Evolutionary conservation across 495 filamentous ascomycete species (phyloP).

Genomic region (Platismatia glauca): DNA sequence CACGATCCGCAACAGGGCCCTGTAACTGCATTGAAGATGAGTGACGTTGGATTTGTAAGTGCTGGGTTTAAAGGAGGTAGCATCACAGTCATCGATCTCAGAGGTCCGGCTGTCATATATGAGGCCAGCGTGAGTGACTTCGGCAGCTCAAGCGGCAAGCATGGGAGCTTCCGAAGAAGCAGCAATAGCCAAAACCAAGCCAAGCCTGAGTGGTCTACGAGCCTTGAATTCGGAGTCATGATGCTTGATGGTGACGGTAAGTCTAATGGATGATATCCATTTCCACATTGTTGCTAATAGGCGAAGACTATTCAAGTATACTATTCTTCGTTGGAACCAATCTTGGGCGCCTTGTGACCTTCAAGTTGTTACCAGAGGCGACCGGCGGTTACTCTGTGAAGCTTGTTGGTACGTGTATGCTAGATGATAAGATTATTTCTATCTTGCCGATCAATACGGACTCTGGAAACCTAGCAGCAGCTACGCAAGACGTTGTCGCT

Average conservation of each 20-base stretch:
- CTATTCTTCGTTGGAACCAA: constrained; percentile 86
- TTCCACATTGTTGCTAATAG: constrained; percentile 9
- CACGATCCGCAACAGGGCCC: constrained; percentile 73
- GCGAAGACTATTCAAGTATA: constrained; percentile 77
- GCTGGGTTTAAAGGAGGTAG: constrained; percentile 74
- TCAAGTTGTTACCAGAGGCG: constrained; percentile 72
- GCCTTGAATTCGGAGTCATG: constrained; percentile 86
- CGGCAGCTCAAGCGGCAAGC: constrained; percentile 54
- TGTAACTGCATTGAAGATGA: constrained; percentile 69
- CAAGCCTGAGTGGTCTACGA: constrained; percentile 61
- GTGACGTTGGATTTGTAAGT: constrained; percentile 85
- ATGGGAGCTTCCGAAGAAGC: constrained; percentile 53
- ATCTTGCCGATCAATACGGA: constrained; percentile 73
- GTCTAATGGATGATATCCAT: neutral
- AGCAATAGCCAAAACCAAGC: constrained; percentile 37
- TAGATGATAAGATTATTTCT: constrained; percentile 65
- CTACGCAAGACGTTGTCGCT: constrained; percentile 62
- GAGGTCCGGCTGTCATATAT: constrained; percentile 84
- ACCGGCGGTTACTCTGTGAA: constrained; percentile 64
- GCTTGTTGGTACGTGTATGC: constrained; percentile 52
- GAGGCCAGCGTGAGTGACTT: constrained; percentile 58
- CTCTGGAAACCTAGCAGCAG: constrained; percentile 62
- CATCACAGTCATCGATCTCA: constrained; percentile 71
- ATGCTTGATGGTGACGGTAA: constrained; percentile 77
- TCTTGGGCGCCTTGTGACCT: constrained; percentile 70